Base-by-base conservation (phyloP, 345 rosid genomes). In the Eucalyptus curtisii region DNA sequence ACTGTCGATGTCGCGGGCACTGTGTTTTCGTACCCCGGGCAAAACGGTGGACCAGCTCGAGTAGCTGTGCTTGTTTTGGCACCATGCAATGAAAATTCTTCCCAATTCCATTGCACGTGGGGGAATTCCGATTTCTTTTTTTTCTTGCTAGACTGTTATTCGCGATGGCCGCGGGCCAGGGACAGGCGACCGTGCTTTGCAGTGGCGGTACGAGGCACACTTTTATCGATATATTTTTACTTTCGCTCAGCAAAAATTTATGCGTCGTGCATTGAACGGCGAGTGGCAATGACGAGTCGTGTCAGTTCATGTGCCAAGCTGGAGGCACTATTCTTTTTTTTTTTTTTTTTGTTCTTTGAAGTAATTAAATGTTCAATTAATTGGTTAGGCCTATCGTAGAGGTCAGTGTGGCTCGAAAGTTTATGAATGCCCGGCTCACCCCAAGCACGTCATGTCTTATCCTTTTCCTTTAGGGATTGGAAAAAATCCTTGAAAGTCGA, bases 401-500 rank as follows among this genome's bases (percentile, higher is more conserved):
- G 25, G 57, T 2, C n/a, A 0, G 0, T 27, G n/a, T 25, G 31
- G 31, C 66, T 5, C 10, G 4, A 30, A 5, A 30, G 13, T 13
- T 7, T 6, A 30, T 13, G 37, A 30, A 8, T 30, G 19, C 2
- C 1, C 0, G 3, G 20, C 20, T 14, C 17, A n/a, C 2, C 20
- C 5, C 40, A 7, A 14, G 10, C 76, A 64, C 5, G 10, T 2
- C 9, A 4, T 13, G 17, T 31, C 37, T 30, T 59, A 13, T 5
- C 8, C 0, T 25, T 59, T 59, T 52, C 25, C 2, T 52, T 52
- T 52, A 3, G 0, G 0, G 57, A 19, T 52, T 52, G 33, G 15
- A 61, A 61, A 30, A 30, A 13, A 30, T 30, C 31, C 37, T 13
- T 13, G 37, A 61, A 61, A 61, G 19, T 14, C 20, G 1, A 5